phyloP scores from a whole-genome alignment of 2,329 filamentous ascomycete species.

The Fusarium sp. region DNA sequence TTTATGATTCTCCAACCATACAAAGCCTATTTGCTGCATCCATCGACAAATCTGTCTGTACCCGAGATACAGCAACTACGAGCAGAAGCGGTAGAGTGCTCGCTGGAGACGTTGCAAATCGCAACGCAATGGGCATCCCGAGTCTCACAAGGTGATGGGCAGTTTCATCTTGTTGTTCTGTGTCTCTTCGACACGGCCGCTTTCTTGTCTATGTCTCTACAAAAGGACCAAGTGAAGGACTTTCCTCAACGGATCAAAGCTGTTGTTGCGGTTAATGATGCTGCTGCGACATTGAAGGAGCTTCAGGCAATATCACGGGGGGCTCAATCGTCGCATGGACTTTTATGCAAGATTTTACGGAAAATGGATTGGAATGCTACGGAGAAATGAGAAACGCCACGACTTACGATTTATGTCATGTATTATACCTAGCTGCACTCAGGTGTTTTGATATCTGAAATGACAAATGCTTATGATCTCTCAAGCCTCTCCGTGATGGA shows the following conservation, averaged over 20 bases:
- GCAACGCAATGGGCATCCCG: conserved; percentile 4
- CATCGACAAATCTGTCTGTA: not conserved
- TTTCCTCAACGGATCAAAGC: not conserved
- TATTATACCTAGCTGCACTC: not conserved
- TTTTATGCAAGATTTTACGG: not conserved
- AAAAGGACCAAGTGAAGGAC: not conserved
- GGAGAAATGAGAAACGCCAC: not conserved
- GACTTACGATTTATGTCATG: not conserved
- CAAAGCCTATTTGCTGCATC: not conserved
- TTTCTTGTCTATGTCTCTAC: not conserved
- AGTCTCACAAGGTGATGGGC: not conserved
- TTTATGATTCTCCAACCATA: conserved; percentile 16
- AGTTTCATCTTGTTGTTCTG: not conserved
- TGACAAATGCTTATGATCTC: not conserved
- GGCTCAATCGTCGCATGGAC: not conserved
- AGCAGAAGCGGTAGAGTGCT: not conserved
- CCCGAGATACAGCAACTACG: not conserved
- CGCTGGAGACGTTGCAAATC: not conserved
- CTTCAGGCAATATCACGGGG: not conserved
- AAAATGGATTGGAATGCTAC: not conserved
- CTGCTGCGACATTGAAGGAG: not conserved
- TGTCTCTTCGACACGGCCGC: conserved; percentile 8
- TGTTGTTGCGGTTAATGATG: not conserved
- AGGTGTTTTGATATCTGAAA: not conserved
- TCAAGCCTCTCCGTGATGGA: fast-evolving